Evolutionary conservation across 2,329 filamentous ascomycete species (phyloP).

Genomic region (Alternaria infectoria): DNA sequence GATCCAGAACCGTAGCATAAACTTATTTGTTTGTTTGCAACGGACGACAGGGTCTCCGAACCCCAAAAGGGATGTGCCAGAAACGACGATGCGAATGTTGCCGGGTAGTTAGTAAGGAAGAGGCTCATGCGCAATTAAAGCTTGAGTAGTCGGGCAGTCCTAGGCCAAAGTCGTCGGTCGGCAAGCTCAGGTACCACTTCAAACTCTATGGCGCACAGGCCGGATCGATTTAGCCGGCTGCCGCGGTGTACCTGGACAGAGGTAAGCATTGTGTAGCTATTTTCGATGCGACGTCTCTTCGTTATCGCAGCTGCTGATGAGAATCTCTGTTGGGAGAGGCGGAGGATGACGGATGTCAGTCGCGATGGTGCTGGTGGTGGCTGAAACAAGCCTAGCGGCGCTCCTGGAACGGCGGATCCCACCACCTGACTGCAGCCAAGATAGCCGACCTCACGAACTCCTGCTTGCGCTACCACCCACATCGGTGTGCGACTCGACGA

Average conservation of each 20-base stretch:
- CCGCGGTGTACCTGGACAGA: neutral
- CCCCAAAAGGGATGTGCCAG: neutral
- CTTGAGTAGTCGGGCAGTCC: neutral
- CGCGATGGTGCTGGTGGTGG: neutral
- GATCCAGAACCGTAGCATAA: neutral
- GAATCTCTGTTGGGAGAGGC: neutral
- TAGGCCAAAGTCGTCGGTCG: neutral
- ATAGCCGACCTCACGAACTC: neutral
- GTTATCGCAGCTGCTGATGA: neutral
- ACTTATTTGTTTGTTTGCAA: neutral
- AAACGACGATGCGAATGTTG: neutral
- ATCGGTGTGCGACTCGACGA: neutral
- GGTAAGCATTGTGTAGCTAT: neutral
- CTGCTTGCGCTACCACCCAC: neutral
- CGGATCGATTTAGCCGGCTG: neutral
- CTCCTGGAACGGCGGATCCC: neutral
- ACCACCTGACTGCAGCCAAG: neutral
- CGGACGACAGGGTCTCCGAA: neutral
- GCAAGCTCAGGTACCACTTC: neutral
- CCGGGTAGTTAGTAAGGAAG: neutral
- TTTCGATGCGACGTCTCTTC: neutral
- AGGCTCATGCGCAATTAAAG: conserved; percentile 1
- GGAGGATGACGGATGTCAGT: neutral
- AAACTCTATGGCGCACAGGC: neutral
- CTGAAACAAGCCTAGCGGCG: neutral